phyloP scores from a whole-genome alignment of 164 flowering plant genomes.

The Euptelea pleiosperma region DNA sequence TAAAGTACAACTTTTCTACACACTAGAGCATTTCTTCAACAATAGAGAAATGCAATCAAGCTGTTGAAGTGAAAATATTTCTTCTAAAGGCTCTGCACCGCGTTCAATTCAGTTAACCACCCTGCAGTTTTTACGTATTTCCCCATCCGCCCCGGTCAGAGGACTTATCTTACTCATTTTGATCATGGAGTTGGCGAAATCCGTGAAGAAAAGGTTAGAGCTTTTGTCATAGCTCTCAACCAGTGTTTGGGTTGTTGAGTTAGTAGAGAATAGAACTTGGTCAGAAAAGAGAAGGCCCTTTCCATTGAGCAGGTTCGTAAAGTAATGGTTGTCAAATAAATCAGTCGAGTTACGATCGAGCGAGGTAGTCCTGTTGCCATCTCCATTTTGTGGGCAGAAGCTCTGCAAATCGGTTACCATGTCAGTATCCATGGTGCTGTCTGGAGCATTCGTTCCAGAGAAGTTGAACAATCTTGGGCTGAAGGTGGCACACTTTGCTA shows the following conservation, averaged over 20 bases:
- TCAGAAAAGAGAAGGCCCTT: slow-evolving; percentile 73
- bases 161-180: slow-evolving; percentile 70
- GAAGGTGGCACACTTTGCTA: slow-evolving; percentile 59
- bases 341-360: slow-evolving; percentile 64
- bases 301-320: slow-evolving; percentile 47
- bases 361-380: slow-evolving; percentile 51
- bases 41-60: no score
- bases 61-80: no score
- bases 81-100: no score
- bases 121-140: slow-evolving; percentile 67
- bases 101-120: slow-evolving; percentile 33
- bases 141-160: slow-evolving; percentile 52
- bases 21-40: no score
- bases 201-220: slow-evolving; percentile 36
- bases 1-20: no score
- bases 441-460: slow-evolving; percentile 52
- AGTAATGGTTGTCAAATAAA: slow-evolving; percentile 79
- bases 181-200: slow-evolving; percentile 65
- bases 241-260: slow-evolving; percentile 38
- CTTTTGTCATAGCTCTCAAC: slow-evolving; percentile 49
- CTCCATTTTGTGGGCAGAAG: slow-evolving; percentile 52
- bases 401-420: slow-evolving; percentile 47
- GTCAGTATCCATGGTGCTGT: slow-evolving; percentile 46
- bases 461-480: slow-evolving; percentile 64
- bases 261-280: slow-evolving; percentile 51